These are phyloP conservation scores for Jimgerdemannia flammicorona DNA, from an alignment of 192 early-diverging fungal genomes.

Conservation along the genomic window DNA sequence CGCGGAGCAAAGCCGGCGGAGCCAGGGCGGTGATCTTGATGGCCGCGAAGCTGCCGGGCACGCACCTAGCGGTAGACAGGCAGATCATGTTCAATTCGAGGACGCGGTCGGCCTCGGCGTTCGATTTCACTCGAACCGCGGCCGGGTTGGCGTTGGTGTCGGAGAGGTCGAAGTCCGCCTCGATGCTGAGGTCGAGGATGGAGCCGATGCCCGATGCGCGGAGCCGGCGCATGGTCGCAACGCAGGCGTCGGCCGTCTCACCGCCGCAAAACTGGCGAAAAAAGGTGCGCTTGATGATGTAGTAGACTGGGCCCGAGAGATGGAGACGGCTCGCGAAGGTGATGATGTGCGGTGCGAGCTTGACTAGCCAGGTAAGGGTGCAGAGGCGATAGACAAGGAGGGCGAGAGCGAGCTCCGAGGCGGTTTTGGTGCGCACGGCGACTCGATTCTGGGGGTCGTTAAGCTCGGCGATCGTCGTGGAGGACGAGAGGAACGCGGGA, in stretches of 20 bases:
- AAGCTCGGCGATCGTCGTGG: background rate
- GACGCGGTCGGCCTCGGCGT: conserved; percentile 65
- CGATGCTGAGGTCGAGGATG: conserved; percentile 85
- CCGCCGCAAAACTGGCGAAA: conserved; percentile 92
- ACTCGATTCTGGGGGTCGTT: conserved; percentile 6
- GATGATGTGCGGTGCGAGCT: conserved; percentile 53
- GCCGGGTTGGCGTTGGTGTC: conserved; percentile 2
- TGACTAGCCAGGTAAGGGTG: conserved; percentile 56
- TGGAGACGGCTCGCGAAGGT: conserved; percentile 46
- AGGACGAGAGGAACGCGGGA: background rate
- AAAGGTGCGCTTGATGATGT: conserved; percentile 79
- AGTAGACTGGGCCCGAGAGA: conserved; percentile 51
- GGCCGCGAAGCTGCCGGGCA: conserved; percentile 75
- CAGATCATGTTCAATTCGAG: conserved; percentile 65
- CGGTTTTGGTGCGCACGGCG: conserved; percentile 45
- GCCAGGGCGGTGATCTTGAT: conserved; percentile 85
- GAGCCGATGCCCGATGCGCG: conserved; percentile 64
- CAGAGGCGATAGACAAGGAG: conserved; percentile 72
- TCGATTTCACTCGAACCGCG: conserved; percentile 42
- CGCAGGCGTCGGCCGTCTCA: conserved; percentile 79
- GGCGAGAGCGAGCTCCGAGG: conserved; percentile 55
- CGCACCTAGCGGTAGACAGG: conserved; percentile 64
- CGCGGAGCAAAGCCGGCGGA: conserved; percentile 69
- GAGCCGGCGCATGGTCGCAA: conserved; percentile 75
- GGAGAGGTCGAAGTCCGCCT: conserved; percentile 71